phyloP scores from a whole-genome alignment of 768 basidiomycete species.

The Cytidiella melzeri region DNA sequence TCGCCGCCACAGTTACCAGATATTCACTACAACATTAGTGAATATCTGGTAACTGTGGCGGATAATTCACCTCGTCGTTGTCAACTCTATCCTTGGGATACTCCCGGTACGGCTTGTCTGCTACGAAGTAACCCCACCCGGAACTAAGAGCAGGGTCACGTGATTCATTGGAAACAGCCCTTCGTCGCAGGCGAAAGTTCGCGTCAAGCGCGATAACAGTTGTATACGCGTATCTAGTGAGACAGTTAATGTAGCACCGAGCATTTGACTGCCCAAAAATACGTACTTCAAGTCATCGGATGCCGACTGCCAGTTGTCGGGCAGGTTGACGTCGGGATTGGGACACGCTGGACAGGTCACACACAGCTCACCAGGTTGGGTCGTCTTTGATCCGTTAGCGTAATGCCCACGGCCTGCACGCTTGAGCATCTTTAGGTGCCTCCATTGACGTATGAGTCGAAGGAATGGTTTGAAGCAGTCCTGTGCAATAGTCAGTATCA shows the following conservation, averaged over 20 bases:
- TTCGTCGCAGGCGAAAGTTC: constrained; percentile 22
- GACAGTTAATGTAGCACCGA: too few species aligned
- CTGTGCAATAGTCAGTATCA: background rate
- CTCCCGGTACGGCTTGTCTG: constrained; percentile 15
- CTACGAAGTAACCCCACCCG: constrained; percentile 22
- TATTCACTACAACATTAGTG: constrained; percentile 8
- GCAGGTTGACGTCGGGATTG: constrained; percentile 14
- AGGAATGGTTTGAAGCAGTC: background rate
- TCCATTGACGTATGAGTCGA: constrained; percentile 5
- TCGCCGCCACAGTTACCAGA: constrained; percentile 8
- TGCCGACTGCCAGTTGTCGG: constrained; percentile 9
- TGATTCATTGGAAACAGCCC: constrained; percentile 9
- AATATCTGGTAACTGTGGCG: background rate
- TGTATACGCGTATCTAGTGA: constrained; percentile 18
- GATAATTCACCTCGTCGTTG: background rate
- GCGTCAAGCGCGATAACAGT: constrained; percentile 23
- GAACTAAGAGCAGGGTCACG: constrained; percentile 17
- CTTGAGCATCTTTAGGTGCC: constrained; percentile 15
- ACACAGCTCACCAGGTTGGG: constrained; percentile 8
- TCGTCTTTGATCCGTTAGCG: constrained; percentile 8
- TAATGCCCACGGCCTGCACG: constrained; percentile 16
- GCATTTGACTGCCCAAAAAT: background rate
- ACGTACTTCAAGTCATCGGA: constrained; percentile 9
- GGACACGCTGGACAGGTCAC: constrained; percentile 20
- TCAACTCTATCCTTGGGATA: background rate